Evolutionary conservation across 2,329 filamentous ascomycete genomes (phyloP).

Genomic region (Alternaria consortialis): DNA sequence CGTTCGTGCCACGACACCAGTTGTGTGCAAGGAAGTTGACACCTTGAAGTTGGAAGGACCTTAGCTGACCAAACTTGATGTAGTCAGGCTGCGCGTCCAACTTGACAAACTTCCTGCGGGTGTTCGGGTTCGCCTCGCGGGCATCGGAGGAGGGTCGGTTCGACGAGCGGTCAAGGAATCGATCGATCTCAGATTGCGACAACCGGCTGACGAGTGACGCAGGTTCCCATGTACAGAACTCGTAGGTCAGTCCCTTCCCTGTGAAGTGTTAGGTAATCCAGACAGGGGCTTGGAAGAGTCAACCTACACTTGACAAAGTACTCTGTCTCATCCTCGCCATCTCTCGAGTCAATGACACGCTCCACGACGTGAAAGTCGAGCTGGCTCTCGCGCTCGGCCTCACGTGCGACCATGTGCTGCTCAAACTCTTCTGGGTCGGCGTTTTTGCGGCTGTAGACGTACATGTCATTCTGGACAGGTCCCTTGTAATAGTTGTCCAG

Average conservation of each 20-base stretch:
- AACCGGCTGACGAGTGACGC: constrained; percentile 77
- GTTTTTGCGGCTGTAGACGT: constrained; percentile 63
- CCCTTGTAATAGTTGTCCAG: constrained; percentile 96
- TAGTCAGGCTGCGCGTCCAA: constrained; percentile 87
- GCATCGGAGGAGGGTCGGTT: constrained; percentile 83
- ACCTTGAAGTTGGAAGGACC: constrained; percentile 92
- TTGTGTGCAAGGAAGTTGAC: constrained; percentile 96
- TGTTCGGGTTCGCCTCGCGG: constrained; percentile 77
- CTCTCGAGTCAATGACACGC: constrained; percentile 84
- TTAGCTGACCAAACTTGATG: constrained; percentile 82
- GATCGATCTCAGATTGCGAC: constrained; percentile 89
- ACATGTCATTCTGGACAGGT: constrained; percentile 79
- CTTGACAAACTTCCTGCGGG: constrained; percentile 61
- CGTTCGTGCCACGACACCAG: constrained; percentile 93
- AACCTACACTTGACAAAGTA: constrained; percentile 89
- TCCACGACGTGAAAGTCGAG: constrained; percentile 93
- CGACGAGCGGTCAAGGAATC: constrained; percentile 83
- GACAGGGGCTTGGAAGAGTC: constrained; percentile 10
- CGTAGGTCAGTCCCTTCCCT: constrained; percentile 88
- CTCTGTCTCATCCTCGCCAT: constrained; percentile 81
- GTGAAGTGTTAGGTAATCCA: constrained; percentile 31
- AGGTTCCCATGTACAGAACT: constrained; percentile 92
- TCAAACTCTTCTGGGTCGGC: constrained; percentile 85
- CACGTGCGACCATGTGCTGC: constrained; percentile 93
- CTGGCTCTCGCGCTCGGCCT: constrained; percentile 86